These are phyloP conservation scores for Furcasterigmium sp. DNA, from an alignment of 2,329 filamentous ascomycete genomes.

Conservation along the genomic window DNA sequence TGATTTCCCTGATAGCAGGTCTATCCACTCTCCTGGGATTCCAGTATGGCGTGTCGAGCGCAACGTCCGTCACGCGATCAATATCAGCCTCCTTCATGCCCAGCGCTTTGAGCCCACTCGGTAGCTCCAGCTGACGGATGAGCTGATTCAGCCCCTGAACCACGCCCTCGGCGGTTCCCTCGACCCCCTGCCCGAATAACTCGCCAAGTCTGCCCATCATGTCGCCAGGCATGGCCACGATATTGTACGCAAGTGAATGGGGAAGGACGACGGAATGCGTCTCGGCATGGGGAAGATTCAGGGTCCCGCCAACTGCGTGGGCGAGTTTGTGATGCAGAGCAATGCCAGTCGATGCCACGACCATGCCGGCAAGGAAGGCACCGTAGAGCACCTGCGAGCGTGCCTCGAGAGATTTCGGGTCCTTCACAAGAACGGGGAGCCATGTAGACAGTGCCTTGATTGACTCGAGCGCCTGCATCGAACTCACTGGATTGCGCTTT, in stretches of 20 bases:
- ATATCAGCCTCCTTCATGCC: conserved; percentile 55
- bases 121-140: conserved; percentile 33
- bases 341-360: conserved; percentile 7
- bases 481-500: conserved; percentile 8
- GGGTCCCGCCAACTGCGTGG: conserved; percentile 7
- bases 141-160: conserved; percentile 9
- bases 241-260: conserved; percentile 10
- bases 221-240: conserved; percentile 1
- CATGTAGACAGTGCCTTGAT: conserved; percentile 19
- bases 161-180: conserved; percentile 3
- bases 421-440: conserved; percentile 45
- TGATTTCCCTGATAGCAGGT: conserved; percentile 44
- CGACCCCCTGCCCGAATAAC: conserved; percentile 7
- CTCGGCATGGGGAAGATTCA: conserved; percentile 10
- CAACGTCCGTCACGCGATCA: conserved; percentile 50
- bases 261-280: conserved; percentile 10
- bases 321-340: conserved; percentile 11
- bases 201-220: conserved; percentile 1
- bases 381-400: conserved; percentile 22
- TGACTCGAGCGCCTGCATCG: conserved; percentile 9
- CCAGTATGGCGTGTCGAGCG: conserved; percentile 50
- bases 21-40: conserved; percentile 50
- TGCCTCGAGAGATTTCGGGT: conserved; percentile 37
- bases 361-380: conserved; percentile 8
- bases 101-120: conserved; percentile 44